Conservation (phyloP, 2,329 filamentous ascomycete genomes). For the Colletotrichum costaricense region DNA sequence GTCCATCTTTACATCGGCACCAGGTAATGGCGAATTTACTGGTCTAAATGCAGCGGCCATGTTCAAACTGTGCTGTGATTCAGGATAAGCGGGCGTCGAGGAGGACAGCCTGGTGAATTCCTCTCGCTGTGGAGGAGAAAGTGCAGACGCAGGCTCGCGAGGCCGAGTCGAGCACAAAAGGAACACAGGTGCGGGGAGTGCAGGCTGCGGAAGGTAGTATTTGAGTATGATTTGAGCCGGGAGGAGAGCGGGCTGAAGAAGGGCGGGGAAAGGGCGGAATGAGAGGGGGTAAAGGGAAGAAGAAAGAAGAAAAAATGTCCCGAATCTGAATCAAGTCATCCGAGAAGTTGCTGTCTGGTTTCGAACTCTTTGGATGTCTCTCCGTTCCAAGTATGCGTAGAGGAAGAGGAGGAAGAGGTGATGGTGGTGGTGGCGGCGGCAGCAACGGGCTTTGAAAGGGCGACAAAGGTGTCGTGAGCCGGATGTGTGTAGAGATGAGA, state of each 20-base stretch:
- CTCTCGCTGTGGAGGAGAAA: constrained; percentile 37
- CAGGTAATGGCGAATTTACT: constrained; percentile 55
- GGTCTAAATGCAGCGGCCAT: constrained; percentile 63
- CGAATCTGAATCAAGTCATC: constrained; percentile 32
- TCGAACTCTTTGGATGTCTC: neutral
- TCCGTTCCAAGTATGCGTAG: neutral
- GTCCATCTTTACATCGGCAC: constrained; percentile 45
- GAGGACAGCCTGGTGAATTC: constrained; percentile 32
- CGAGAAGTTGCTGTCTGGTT: neutral
- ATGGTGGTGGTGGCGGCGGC: neutral
- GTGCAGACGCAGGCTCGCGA: constrained; percentile 16
- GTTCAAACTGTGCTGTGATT: constrained; percentile 5
- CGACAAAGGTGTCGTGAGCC: constrained; percentile 14
- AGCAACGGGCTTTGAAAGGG: neutral
- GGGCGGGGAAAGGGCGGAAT: neutral
- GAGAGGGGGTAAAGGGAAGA: neutral
- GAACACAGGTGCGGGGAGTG: constrained; percentile 7
- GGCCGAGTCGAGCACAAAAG: constrained; percentile 15
- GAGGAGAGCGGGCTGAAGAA: neutral
- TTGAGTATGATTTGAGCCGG: neutral
- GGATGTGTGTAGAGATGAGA: constrained; percentile 32
- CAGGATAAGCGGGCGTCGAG: constrained; percentile 5
- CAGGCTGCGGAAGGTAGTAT: neutral
- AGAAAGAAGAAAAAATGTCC: neutral
- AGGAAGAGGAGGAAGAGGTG: neutral